Evolutionary conservation across 129 eudicot species (phyloP), one percentile per base, ranked within the genome.

Genomic region (Chrysanthemum makinoi): DNA sequence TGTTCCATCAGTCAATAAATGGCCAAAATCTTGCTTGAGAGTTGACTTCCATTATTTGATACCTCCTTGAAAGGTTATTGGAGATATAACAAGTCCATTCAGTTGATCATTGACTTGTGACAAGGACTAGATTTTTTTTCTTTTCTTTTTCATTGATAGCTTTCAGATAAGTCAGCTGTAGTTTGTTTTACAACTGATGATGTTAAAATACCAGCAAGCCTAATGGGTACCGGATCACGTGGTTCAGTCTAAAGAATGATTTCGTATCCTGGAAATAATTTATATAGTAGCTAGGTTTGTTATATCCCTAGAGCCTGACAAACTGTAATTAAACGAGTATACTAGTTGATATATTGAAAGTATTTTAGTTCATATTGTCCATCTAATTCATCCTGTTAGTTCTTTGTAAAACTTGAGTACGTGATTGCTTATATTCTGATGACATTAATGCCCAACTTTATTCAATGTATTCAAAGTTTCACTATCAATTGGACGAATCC

Each of bases 1-100:
- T 3, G 5, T 2, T 30, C 35, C 3, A 6, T 35, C 44, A 7
- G 10, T 35, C 6, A 53, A 53, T 19, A 22, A 53, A 53, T 53
- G 59, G 17, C 57, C 56, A 20, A 43, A 43, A 57, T 43, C 22
- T 57, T 19, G 57, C 35, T 39, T 9, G 60, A 59, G 58, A 63
- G 68, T 63, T 63, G 68, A 63, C 68, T 35, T 63, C 9, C 14
- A 39, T 14, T 9, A 63, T 63, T 3, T 39, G 20, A 63, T 39
- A 49, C 68, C 49, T 63, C 24, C 24, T 30, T 16, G 15, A 62
- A 62, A 35, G 46, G 19, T 62, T 62, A 62, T 30, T 14, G 13
- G 24, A 62, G 20, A 62, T 62, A 28, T 63, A 20, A 16, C 24
- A 13, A 35, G 50, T 63, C 52, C 50, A 39, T 63, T 39, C 43